phyloP scores from a whole-genome alignment of 306 rosid species.

The Senna siamea region DNA sequence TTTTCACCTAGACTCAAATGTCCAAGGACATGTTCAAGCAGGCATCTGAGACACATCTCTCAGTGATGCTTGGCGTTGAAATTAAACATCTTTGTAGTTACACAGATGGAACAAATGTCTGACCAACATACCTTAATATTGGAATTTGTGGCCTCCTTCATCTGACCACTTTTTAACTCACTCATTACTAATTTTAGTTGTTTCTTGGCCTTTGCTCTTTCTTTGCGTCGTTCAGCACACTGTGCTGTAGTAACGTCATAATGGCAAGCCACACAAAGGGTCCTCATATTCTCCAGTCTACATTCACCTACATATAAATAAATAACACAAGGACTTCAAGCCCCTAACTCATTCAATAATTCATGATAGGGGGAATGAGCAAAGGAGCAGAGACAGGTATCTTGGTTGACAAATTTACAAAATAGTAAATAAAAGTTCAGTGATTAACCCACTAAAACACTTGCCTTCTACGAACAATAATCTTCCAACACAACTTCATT shows the following conservation, averaged over 20 bases:
- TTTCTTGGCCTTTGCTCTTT: conserved; percentile 76
- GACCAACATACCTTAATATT: conserved; percentile 49
- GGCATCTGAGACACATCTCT: conserved; percentile 14
- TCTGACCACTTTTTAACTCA: conserved; percentile 45
- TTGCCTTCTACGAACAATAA: neutral
- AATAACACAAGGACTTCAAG: conserved; percentile 20
- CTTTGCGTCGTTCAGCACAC: conserved; percentile 70
- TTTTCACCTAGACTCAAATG: conserved; percentile 13
- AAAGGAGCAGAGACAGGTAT: neutral
- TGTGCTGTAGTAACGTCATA: conserved; percentile 77
- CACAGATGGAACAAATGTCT: conserved; percentile 5
- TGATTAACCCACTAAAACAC: neutral
- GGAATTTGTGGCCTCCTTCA: conserved; percentile 28
- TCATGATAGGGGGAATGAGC: neutral
- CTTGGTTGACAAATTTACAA: conserved; percentile 4
- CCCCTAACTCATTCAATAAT: neutral
- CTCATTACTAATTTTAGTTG: conserved; percentile 66
- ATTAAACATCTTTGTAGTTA: conserved; percentile 7
- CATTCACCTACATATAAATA: conserved; percentile 70
- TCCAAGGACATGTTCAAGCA: neutral
- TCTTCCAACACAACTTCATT: neutral
- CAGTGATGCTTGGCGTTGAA: neutral
- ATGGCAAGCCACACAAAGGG: conserved; percentile 95
- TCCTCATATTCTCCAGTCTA: conserved; percentile 88
- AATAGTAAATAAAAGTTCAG: neutral